Base-by-base conservation (phyloP, 2,329 filamentous ascomycete species). In the Furcasterigmium furcatum region DNA sequence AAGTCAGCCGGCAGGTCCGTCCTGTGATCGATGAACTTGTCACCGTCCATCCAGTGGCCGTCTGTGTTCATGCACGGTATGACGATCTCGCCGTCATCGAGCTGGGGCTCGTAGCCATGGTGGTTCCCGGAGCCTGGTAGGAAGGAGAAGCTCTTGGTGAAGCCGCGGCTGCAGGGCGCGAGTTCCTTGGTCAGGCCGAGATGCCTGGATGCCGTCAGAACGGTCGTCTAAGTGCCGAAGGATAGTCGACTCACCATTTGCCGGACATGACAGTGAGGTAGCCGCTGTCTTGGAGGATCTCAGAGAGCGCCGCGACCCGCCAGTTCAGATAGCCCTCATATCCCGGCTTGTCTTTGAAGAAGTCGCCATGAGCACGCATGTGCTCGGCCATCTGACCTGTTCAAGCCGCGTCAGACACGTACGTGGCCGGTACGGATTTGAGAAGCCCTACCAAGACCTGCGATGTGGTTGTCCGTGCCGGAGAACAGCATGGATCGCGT, bases 401-500 rank as follows among this genome's bases (percentile, higher is more conserved):
- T n/a, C n/a, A n/a, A n/a, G n/a, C n/a, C n/a, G n/a, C n/a, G n/a
- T n/a, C n/a, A n/a, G n/a, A n/a, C n/a, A n/a, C n/a, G n/a, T n/a
- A n/a, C n/a, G n/a, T n/a, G n/a, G n/a, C n/a, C n/a, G n/a, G n/a
- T n/a, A n/a, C n/a, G n/a, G n/a, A n/a, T n/a, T n/a, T n/a, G n/a
- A n/a, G n/a, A n/a, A n/a, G n/a, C n/a, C n/a, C n/a, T n/a, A n/a
- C 78, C 79, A 1, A 82, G 62, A 2, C 78, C 71, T 4, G 71
- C 70, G 42, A 75, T 74, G 47, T 76, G 76, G 52, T 80, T 72
- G 49, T 80, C 76, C 1, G 77, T 82, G 9, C 79, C 79, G 1
- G 76, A 78, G 66, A 82, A 73, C 48, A 82, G 70, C 79, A 82
- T 82, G 35, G 74, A 70, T 35, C 77, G 60, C 5, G 74, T 78